Conservation (phyloP, 495 filamentous ascomycete genomes). For the Penicillium coprophilum region DNA sequence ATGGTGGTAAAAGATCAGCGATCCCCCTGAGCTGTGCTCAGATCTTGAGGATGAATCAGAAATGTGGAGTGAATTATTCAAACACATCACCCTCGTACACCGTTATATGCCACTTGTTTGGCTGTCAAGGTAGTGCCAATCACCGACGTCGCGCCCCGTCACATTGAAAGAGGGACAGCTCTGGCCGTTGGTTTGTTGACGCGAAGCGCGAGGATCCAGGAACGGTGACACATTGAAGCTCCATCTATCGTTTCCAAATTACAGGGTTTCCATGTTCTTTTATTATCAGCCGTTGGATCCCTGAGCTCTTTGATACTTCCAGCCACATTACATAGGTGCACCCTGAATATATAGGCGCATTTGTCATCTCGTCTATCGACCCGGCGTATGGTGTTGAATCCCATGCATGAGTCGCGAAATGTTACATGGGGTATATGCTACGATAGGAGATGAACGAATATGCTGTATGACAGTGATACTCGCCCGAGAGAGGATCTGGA, state of each 20-base stretch:
- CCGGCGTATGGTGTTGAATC: not conserved
- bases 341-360: not conserved
- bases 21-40: not conserved
- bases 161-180: slow-evolving; percentile 1
- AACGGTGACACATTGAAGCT: slow-evolving; percentile 8
- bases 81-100: not conserved
- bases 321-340: slow-evolving; percentile 2
- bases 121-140: not conserved
- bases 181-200: slow-evolving; percentile 5
- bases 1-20: not conserved
- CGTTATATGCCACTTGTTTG: slow-evolving; percentile 7
- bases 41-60: not conserved
- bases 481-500: not conserved
- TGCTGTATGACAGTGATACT: slow-evolving; percentile 7
- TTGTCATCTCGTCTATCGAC: not conserved
- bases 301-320: not conserved
- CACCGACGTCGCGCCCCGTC: slow-evolving; percentile 11
- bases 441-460: not conserved
- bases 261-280: not conserved
- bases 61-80: not conserved
- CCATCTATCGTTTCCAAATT: not conserved
- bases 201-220: slow-evolving; percentile 4
- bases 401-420: not conserved
- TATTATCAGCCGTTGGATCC: not conserved
- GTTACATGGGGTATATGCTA: not conserved